These are phyloP conservation scores for Hypoxylon sp. DNA, from an alignment of 2,329 filamentous ascomycete species.

Conservation along the genomic window DNA sequence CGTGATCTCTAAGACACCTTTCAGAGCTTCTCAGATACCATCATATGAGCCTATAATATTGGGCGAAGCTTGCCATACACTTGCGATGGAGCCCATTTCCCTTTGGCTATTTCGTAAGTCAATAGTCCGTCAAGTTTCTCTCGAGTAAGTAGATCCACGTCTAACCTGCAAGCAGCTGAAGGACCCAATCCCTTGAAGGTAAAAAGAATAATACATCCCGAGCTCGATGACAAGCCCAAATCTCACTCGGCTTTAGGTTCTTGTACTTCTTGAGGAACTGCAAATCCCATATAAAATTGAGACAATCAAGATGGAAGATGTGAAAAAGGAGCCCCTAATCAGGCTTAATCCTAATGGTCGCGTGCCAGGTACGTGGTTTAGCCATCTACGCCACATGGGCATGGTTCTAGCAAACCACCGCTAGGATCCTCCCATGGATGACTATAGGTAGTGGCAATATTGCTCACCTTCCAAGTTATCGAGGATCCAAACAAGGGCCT, in stretches of 20 bases:
- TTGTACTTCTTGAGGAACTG: neutral
- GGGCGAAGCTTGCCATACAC: neutral
- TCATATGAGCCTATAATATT: neutral
- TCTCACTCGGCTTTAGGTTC: neutral
- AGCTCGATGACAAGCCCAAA: too few species aligned
- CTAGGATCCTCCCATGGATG: neutral
- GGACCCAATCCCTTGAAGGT: neutral
- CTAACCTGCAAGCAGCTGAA: neutral
- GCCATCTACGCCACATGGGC: neutral
- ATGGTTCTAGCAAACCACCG: neutral
- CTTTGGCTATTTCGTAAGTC: neutral
- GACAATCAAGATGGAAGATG: neutral
- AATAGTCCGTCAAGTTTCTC: neutral
- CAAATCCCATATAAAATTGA: neutral
- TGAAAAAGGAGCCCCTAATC: neutral
- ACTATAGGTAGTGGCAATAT: neutral
- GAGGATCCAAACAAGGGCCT: neutral
- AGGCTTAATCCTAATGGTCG: neutral
- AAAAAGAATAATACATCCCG: too few species aligned
- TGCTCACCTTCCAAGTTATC: neutral
- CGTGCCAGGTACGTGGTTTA: neutral
- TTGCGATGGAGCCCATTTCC: neutral
- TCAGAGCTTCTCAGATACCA: too few species aligned
- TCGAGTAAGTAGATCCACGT: neutral
- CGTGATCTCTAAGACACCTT: too few species aligned